phyloP scores from a whole-genome alignment of 1,284 basidiomycete species.

The Ceratobasidium sp. region DNA sequence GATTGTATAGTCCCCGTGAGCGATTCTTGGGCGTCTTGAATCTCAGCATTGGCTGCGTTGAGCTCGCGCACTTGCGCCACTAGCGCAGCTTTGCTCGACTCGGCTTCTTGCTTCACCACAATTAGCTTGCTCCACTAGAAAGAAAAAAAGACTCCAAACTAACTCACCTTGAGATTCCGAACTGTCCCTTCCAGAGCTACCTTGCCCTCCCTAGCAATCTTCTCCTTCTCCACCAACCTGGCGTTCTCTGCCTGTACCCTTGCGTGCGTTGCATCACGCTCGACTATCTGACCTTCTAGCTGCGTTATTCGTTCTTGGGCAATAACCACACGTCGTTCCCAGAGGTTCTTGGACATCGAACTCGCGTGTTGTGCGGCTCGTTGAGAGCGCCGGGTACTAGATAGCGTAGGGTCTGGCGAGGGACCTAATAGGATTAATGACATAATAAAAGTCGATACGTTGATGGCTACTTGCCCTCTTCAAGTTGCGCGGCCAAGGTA shows the following conservation, averaged over 20 bases:
- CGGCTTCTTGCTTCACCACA: conserved; percentile 67
- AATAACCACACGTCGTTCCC: conserved; percentile 72
- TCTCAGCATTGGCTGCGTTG: conserved; percentile 52
- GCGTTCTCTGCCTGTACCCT: conserved; percentile 35
- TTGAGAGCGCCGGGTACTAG: conserved; percentile 44
- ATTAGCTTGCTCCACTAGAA: conserved; percentile 64
- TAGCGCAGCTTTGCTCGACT: conserved; percentile 73
- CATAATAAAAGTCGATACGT: background rate
- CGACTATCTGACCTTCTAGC: conserved; percentile 33
- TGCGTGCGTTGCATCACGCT: conserved; percentile 12
- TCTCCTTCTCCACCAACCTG: conserved; percentile 32
- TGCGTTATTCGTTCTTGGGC: conserved; percentile 60
- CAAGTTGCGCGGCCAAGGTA: conserved; percentile 45
- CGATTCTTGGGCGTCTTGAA: conserved; percentile 69
- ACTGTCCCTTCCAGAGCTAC: conserved; percentile 73
- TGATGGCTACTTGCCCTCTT: conserved; percentile 36
- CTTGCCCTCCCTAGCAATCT: conserved; percentile 56
- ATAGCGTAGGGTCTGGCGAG: conserved; percentile 30
- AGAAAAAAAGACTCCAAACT: conserved; percentile 71
- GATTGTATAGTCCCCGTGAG: conserved; percentile 56
- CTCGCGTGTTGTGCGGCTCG: conserved; percentile 68
- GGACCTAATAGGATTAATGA: conserved; percentile 10
- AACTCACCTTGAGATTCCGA: conserved; percentile 68
- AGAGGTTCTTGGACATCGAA: conserved; percentile 67
- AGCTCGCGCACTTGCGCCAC: conserved; percentile 71